These are phyloP conservation scores for Ceratocystis smalleyi DNA, from an alignment of 2,329 filamentous ascomycete species.

Conservation along the genomic window DNA sequence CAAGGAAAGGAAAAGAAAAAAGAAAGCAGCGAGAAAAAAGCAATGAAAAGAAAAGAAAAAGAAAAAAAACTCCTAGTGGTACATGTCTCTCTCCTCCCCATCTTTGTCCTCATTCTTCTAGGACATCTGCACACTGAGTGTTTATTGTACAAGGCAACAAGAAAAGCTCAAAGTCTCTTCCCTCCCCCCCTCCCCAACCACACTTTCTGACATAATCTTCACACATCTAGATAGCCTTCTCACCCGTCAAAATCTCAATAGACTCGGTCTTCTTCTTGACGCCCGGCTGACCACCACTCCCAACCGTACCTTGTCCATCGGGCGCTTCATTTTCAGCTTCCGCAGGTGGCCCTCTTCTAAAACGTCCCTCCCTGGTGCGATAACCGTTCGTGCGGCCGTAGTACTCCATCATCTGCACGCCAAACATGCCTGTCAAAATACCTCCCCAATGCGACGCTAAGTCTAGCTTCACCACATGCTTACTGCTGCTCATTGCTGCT, in stretches of 20 bases:
- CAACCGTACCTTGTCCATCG: not conserved
- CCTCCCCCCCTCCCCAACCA: not conserved
- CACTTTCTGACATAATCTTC: not conserved
- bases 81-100: not conserved
- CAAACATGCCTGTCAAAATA: slow-evolving; percentile 32
- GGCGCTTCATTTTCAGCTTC: not conserved
- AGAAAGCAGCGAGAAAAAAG: not conserved
- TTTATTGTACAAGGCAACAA: not conserved
- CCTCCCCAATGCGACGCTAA: slow-evolving; percentile 39
- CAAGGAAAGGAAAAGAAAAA: not conserved
- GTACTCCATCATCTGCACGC: slow-evolving; percentile 25
- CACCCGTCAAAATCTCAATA: slow-evolving; percentile 17
- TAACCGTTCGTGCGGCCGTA: slow-evolving; percentile 12
- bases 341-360: slow-evolving; percentile 5
- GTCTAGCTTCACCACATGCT: slow-evolving; percentile 35
- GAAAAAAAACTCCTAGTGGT: not conserved
- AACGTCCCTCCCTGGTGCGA: slow-evolving; percentile 13
- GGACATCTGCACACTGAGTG: not conserved
- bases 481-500: slow-evolving; percentile 29
- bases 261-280: slow-evolving; percentile 12
- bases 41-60: not conserved
- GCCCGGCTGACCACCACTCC: not conserved
- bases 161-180: not conserved
- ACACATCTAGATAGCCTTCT: slow-evolving; percentile 12
- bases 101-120: not conserved